Percentiles rank a stretch among this genome's conserved stretches.
Evolutionary conservation across 345 rosid genomes (phyloP).

Genomic region (Lenwebbia sp.): DNA sequence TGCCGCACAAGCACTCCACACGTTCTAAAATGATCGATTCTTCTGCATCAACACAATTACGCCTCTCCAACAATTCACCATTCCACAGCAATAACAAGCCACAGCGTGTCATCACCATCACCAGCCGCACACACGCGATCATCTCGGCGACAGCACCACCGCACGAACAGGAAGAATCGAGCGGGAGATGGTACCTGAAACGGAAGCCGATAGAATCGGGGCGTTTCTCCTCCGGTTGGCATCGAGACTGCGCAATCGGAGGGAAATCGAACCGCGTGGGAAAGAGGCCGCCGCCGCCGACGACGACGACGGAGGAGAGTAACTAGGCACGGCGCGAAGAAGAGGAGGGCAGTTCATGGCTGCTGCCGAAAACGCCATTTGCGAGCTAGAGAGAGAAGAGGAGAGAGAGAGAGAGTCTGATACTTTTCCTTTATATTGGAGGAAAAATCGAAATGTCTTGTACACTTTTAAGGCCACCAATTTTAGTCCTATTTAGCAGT

Average conservation of each 20-base stretch:
- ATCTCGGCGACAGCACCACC: not conserved
- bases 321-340: not conserved
- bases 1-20: not conserved
- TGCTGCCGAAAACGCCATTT: slow-evolving; percentile 4
- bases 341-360: not conserved
- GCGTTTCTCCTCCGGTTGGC: slow-evolving; percentile 24
- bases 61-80: not conserved
- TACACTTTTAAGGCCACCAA: not conserved
- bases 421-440: not conserved
- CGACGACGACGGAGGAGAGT: not conserved
- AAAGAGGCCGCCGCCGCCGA: not conserved
- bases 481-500: too few relatives aligned
- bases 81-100: not conserved
- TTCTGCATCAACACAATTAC: not conserved
- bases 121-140: not conserved
- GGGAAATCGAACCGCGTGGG: not conserved
- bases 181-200: slow-evolving; percentile 28
- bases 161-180: not conserved
- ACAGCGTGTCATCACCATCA: not conserved
- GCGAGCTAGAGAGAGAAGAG: not conserved
- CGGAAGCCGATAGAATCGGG: slow-evolving; percentile 43
- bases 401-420: not conserved
- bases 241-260: not conserved
- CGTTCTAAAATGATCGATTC: not conserved
- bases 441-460: not conserved